Conservation (phyloP, 2,329 filamentous ascomycete genomes). For the Cladophialophora carrionii region DNA sequence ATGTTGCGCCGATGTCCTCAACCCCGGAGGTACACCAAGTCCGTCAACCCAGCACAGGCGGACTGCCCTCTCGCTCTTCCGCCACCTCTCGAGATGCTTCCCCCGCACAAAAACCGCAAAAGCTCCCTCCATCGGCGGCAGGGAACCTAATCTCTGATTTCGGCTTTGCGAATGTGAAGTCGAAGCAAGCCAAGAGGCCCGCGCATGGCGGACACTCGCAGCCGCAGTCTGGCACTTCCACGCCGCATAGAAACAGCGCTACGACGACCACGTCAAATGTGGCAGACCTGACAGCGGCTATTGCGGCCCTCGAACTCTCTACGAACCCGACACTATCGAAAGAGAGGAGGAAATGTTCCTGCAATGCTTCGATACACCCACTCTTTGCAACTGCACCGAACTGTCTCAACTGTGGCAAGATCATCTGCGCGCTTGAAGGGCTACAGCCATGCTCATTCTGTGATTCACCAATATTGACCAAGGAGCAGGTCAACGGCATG, state of each 20-base stretch:
- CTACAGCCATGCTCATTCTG: conserved; percentile 94
- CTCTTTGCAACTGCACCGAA: conserved; percentile 91
- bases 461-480: conserved; percentile 70
- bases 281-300: conserved; percentile 70
- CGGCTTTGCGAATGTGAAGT: conserved; percentile 58
- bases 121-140: conserved; percentile 67
- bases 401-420: conserved; percentile 88
- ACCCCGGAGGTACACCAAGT: conserved; percentile 55
- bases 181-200: conserved; percentile 61
- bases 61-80: conserved; percentile 44
- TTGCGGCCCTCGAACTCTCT: conserved; percentile 84
- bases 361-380: conserved; percentile 84
- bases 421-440: conserved; percentile 92
- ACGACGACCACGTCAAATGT: conserved; percentile 54
- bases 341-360: conserved; percentile 73
- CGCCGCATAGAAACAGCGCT: conserved; percentile 59
- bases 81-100: conserved; percentile 52
- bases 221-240: conserved; percentile 68
- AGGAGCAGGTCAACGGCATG: conserved; percentile 79
- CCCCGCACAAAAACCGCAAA: conserved; percentile 46
- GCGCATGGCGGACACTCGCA: conserved; percentile 49
- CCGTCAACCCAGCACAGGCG: conserved; percentile 48
- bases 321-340: conserved; percentile 76
- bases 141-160: conserved; percentile 82
- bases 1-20: conserved; percentile 50